Evolutionary conservation across 768 basidiomycete species (phyloP).

Genomic region (Coprinopsis strossmayeri): DNA sequence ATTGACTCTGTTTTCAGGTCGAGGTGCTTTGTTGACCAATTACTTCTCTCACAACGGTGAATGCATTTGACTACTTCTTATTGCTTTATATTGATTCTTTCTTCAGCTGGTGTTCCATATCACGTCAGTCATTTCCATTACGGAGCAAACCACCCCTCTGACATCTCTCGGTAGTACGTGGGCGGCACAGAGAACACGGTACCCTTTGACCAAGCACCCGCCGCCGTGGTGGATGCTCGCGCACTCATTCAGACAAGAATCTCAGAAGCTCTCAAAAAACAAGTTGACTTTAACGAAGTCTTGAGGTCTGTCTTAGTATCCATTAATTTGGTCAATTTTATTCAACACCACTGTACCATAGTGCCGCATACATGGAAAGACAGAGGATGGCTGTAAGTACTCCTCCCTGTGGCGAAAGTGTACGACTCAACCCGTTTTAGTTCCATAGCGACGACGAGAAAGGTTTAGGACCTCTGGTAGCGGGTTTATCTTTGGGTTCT

Average conservation of each 20-base stretch:
- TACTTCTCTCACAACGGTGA: conserved; percentile 84
- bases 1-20: conserved; percentile 34
- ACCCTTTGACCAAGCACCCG: conserved; percentile 52
- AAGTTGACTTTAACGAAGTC: conserved; percentile 64
- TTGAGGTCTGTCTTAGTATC: conserved; percentile 37
- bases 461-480: conserved; percentile 67
- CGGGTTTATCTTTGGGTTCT: conserved; percentile 72
- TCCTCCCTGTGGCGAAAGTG: background rate
- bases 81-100: too few species aligned
- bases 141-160: background rate
- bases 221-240: conserved; percentile 52
- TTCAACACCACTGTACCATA: conserved; percentile 15
- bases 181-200: conserved; percentile 71
- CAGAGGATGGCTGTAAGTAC: conserved; percentile 74
- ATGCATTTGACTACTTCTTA: conserved; percentile 16
- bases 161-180: conserved; percentile 47
- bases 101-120: conserved; percentile 72
- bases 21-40: conserved; percentile 65
- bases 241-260: conserved; percentile 54
- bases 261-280: conserved; percentile 31
- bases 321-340: background rate
- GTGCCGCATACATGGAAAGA: conserved; percentile 79
- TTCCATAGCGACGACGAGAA: conserved; percentile 77
- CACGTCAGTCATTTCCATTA: conserved; percentile 37
- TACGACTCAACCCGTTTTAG: conserved; percentile 25